These are phyloP conservation scores for Crithidia expoeki DNA, from an alignment of 208 protist genomes.

Conservation along the genomic window DNA sequence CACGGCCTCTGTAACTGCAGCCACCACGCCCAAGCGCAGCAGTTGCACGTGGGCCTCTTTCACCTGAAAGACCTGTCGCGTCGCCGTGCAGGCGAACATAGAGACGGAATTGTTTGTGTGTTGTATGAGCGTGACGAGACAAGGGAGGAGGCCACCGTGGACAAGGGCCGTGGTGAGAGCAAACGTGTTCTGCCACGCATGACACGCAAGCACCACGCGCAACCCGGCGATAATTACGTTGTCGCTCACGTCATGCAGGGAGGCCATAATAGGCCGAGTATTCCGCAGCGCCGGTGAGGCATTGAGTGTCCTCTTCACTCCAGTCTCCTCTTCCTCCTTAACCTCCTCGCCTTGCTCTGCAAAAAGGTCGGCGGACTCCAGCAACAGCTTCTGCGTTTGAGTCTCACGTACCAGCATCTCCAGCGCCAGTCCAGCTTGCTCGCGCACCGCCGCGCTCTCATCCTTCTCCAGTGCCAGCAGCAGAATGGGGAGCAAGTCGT, in stretches of 20 bases:
- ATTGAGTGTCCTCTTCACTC: neutral
- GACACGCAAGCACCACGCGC: constrained; percentile 62
- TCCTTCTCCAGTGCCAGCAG: constrained; percentile 64
- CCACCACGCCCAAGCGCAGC: constrained; percentile 45
- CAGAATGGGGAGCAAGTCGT: constrained; percentile 60
- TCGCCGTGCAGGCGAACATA: constrained; percentile 62
- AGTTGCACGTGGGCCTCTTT: constrained; percentile 78
- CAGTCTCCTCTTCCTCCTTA: neutral
- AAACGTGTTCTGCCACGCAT: constrained; percentile 66
- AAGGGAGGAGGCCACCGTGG: constrained; percentile 39
- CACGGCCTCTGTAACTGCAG: constrained; percentile 49
- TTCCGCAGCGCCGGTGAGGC: constrained; percentile 18
- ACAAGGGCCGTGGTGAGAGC: constrained; percentile 58
- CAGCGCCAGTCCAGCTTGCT: constrained; percentile 62
- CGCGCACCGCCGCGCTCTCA: constrained; percentile 63
- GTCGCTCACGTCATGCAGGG: constrained; percentile 50
- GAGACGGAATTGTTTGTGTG: constrained; percentile 41
- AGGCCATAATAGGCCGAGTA: constrained; percentile 39
- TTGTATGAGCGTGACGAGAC: constrained; percentile 45
- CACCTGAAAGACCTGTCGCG: constrained; percentile 62
- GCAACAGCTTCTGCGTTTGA: constrained; percentile 46
- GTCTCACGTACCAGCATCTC: constrained; percentile 65
- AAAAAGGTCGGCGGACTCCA: constrained; percentile 34
- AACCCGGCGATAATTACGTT: constrained; percentile 69
- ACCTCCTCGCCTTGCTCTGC: neutral